Conservation (phyloP, 768 basidiomycete species). For the Podaxis sp. region DNA sequence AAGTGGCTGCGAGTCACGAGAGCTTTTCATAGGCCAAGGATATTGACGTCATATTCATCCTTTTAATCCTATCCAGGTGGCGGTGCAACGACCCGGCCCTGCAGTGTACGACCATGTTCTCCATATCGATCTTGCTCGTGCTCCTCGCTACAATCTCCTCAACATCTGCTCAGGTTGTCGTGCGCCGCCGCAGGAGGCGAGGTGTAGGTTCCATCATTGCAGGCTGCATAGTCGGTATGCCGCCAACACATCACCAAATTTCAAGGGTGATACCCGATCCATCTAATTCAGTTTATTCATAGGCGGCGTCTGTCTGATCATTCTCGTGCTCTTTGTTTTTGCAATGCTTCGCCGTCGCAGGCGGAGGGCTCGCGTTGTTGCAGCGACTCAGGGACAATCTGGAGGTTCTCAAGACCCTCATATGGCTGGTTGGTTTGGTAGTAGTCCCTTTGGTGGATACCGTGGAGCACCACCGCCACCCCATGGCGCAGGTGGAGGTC, state of each 20-base stretch:
- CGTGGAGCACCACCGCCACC: neutral
- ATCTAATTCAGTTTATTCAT: slow-evolving; percentile 1
- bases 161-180: neutral
- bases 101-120: neutral
- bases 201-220: neutral
- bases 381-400: neutral
- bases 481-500: neutral
- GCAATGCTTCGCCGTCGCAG: neutral
- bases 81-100: neutral
- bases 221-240: neutral
- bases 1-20: neutral
- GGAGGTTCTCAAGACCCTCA: neutral
- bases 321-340: neutral
- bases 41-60: neutral
- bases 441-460: neutral
- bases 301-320: neutral
- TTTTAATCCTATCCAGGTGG: neutral
- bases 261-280: neutral
- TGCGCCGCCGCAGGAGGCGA: neutral
- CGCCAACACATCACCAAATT: neutral
- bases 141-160: neutral
- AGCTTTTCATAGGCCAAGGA: neutral
- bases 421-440: neutral
- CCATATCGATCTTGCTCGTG: neutral
- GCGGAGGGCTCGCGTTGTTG: neutral